Conservation (phyloP, 192 early-diverging fungal species). For the Cetraspora pellucida region DNA sequence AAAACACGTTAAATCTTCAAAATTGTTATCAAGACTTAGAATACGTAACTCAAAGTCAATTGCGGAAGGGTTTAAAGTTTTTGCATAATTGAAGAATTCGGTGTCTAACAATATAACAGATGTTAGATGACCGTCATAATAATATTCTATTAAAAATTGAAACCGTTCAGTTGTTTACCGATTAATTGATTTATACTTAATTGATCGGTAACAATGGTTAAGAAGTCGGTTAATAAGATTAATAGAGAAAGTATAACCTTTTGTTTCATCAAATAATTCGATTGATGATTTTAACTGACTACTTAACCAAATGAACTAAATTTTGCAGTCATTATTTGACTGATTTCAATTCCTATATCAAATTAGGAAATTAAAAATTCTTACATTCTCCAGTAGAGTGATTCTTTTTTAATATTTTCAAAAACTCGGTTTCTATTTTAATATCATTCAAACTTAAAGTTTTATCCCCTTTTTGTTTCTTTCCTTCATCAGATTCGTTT, state of each 20-base stretch:
- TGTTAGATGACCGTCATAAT: too few species aligned
- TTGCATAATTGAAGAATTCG: conserved; percentile 71
- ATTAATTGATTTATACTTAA: too few species aligned
- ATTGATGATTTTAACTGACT: too few species aligned
- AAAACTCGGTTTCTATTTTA: conserved; percentile 64
- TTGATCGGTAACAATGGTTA: too few species aligned
- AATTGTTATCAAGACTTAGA: conserved; percentile 67
- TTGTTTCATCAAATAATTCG: too few species aligned
- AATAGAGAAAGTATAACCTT: too few species aligned
- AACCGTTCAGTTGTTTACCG: too few species aligned
- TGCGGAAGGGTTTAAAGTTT: conserved; percentile 78
- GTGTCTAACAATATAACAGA: conserved; percentile 41
- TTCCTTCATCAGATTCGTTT: conserved; percentile 46
- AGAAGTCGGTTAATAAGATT: too few species aligned
- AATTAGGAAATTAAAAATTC: conserved; percentile 18
- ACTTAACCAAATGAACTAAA: too few species aligned
- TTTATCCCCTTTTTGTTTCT: conserved; percentile 11
- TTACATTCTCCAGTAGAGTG: conserved; percentile 48
- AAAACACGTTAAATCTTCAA: conserved; percentile 65
- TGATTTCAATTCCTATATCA: too few species aligned
- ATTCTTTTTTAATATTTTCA: conserved; percentile 55
- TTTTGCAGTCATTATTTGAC: not conserved
- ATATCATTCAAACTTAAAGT: conserved; percentile 51
- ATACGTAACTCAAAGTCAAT: conserved; percentile 86
- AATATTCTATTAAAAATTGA: too few species aligned